These are phyloP conservation scores for California macrophylla DNA, from an alignment of 441 rosid species.

Conservation along the genomic window DNA sequence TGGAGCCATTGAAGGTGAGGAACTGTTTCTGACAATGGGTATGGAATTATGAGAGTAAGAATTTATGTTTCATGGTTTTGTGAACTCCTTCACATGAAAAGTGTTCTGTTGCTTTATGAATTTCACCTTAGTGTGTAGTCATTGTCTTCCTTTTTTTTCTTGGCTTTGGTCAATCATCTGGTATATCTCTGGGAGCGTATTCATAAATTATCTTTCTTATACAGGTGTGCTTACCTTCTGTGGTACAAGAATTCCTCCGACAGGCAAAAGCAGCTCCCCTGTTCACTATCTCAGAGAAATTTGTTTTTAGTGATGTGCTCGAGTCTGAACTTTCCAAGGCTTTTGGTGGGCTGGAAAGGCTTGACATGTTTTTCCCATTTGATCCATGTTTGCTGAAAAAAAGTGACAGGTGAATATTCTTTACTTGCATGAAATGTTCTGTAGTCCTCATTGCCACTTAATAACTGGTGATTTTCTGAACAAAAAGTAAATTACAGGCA, in stretches of 20 bases:
- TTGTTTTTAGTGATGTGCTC: conserved; percentile 37
- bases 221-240: conserved; percentile 78
- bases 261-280: conserved; percentile 72
- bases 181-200: neutral
- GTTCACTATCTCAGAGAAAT: conserved; percentile 41
- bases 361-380: conserved; percentile 84
- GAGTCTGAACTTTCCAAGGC: conserved; percentile 61
- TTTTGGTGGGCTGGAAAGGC: conserved; percentile 74
- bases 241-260: conserved; percentile 66
- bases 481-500: neutral
- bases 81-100: neutral
- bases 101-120: neutral
- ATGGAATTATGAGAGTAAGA: neutral
- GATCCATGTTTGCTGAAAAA: conserved; percentile 72
- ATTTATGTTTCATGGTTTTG: neutral
- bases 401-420: conserved; percentile 46
- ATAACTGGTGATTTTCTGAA: neutral
- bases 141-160: neutral
- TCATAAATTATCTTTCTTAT: conserved; percentile 3
- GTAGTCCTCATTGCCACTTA: neutral
- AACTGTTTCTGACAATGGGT: neutral
- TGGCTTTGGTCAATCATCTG: neutral
- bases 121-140: neutral
- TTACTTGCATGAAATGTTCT: neutral
- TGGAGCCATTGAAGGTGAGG: conserved; percentile 59